Evolutionary conservation across 169 alveolate genomes (phyloP).

Genomic region (Nephromyces sp.): DNA sequence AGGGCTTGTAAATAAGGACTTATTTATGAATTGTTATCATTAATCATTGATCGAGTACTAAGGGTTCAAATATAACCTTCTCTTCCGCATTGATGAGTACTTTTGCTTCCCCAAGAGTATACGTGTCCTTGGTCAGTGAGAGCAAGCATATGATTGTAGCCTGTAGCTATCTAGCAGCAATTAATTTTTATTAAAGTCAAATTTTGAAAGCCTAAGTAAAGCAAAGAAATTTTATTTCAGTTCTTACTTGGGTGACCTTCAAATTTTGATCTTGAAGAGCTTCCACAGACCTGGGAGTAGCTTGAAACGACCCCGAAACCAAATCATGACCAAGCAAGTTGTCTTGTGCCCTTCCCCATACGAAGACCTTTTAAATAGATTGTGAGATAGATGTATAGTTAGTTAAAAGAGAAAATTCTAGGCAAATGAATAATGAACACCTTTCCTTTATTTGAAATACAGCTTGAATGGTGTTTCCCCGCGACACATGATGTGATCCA

Average conservation of each 20-base stretch:
- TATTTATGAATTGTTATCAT: neutral
- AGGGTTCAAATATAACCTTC: neutral
- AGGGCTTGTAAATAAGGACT: too few species aligned
- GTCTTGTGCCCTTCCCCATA: neutral
- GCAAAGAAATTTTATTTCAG: neutral
- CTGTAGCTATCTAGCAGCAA: constrained; percentile 17
- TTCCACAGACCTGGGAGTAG: neutral
- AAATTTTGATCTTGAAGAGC: neutral
- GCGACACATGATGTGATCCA: too few species aligned
- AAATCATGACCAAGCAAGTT: neutral
- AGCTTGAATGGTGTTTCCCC: too few species aligned
- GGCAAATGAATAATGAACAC: too few species aligned
- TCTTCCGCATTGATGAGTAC: neutral
- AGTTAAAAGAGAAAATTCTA: too few species aligned
- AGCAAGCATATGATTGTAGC: constrained; percentile 37
- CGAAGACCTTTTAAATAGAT: neutral
- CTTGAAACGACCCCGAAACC: neutral
- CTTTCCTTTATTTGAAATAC: too few species aligned
- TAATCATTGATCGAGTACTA: neutral
- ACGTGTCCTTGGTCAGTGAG: constrained; percentile 46
- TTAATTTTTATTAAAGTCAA: neutral
- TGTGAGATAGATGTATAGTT: too few species aligned
- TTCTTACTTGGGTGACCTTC: neutral
- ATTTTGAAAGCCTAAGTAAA: neutral
- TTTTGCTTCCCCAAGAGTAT: constrained; percentile 50